phyloP scores from a whole-genome alignment of 1,284 basidiomycete genomes.

The Sparassis latifolia region DNA sequence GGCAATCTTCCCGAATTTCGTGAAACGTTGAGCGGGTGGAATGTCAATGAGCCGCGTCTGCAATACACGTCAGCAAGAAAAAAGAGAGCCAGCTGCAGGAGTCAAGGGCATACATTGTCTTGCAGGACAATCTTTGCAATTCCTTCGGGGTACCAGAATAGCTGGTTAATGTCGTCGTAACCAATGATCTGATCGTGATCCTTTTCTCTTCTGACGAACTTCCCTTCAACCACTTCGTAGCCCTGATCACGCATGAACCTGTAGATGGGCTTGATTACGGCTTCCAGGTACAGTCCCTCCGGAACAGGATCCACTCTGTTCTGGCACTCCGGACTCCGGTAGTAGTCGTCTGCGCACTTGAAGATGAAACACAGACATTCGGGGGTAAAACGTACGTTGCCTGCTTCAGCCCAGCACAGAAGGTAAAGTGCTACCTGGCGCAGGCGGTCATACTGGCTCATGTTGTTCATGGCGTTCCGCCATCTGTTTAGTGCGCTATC shows the following conservation, averaged over 20 bases:
- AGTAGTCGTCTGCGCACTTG: slow-evolving; percentile 99
- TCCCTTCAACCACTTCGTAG: slow-evolving; percentile 93
- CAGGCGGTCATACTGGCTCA: slow-evolving; percentile 97
- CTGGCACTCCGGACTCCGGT: slow-evolving; percentile 97
- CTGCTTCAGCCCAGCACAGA: slow-evolving; percentile 97
- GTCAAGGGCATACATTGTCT: slow-evolving; percentile 63
- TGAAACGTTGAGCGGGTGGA: slow-evolving; percentile 85
- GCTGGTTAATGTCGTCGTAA: slow-evolving; percentile 98
- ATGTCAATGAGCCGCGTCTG: slow-evolving; percentile 88
- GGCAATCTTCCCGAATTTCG: slow-evolving; percentile 85
- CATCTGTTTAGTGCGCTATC: slow-evolving; percentile 91
- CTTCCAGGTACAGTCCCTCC: slow-evolving; percentile 90
- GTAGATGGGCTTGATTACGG: slow-evolving; percentile 93
- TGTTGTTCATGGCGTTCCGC: slow-evolving; percentile 98
- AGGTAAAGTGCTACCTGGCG: slow-evolving; percentile 95
- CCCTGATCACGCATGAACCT: slow-evolving; percentile 96
- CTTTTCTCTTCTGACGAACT: slow-evolving; percentile 90
- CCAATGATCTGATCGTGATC: slow-evolving; percentile 97
- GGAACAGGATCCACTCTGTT: slow-evolving; percentile 91
- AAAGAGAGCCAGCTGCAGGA: neutral
- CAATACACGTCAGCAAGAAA: neutral
- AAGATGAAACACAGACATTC: slow-evolving; percentile 99
- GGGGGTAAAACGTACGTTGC: slow-evolving; percentile 94
- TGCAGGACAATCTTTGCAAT: slow-evolving; percentile 86
- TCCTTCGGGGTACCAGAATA: slow-evolving; percentile 99